Conservation (phyloP, 2,329 filamentous ascomycete genomes). For the Berkeleyomyces basicola region DNA sequence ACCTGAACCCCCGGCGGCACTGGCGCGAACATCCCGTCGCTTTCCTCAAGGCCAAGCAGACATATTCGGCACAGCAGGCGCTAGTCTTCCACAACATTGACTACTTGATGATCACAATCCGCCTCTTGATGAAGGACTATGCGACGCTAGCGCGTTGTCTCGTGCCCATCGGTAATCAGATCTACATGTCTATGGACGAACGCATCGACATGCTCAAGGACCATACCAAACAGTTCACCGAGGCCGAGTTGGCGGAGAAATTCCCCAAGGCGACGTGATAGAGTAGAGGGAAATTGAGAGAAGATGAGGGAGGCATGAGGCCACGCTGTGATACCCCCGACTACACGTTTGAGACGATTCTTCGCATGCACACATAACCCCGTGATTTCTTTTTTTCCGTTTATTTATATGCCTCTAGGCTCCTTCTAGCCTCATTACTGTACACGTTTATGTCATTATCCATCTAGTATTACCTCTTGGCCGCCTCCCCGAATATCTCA, state of each 20-base stretch:
- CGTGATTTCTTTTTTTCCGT: too few relatives aligned
- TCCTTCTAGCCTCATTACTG: not conserved
- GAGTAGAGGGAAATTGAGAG: not conserved
- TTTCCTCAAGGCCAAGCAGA: conserved; percentile 52
- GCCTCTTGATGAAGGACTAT: conserved; percentile 55
- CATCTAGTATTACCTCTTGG: not conserved
- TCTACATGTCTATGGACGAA: conserved; percentile 46
- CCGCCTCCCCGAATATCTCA: not conserved
- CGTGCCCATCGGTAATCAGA: conserved; percentile 59
- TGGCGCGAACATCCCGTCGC: conserved; percentile 66
- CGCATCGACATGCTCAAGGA: conserved; percentile 43
- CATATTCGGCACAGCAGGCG: conserved; percentile 49
- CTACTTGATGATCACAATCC: conserved; percentile 58
- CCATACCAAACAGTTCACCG: conserved; percentile 48
- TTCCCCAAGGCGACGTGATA: conserved; percentile 21
- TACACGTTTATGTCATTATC: not conserved
- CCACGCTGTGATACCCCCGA: not conserved
- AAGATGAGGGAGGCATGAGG: not conserved
- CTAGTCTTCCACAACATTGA: conserved; percentile 71
- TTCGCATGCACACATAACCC: too few relatives aligned
- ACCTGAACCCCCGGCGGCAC: conserved; percentile 61
- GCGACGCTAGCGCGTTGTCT: conserved; percentile 49
- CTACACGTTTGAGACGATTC: too few relatives aligned
- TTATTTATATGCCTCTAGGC: too few relatives aligned
- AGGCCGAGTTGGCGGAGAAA: conserved; percentile 45